These are phyloP conservation scores for Tolypocladium cylindrosporum DNA, from an alignment of 2,329 filamentous ascomycete genomes.

Conservation along the genomic window DNA sequence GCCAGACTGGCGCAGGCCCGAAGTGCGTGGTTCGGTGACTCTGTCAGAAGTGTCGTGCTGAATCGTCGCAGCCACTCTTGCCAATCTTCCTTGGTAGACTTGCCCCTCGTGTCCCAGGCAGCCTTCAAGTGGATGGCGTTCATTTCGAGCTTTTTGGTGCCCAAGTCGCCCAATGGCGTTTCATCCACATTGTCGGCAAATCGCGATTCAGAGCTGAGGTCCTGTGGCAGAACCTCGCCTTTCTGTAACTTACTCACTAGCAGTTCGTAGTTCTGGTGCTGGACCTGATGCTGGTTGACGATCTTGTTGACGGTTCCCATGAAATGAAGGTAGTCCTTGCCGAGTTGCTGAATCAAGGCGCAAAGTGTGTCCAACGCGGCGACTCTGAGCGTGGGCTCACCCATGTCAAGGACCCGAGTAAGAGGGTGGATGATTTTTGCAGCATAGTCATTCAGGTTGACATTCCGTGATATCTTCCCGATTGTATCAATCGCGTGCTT, in stretches of 20 bases:
- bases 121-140: slow-evolving; percentile 96
- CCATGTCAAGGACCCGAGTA: slow-evolving; percentile 66
- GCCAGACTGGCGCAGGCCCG: slow-evolving; percentile 87
- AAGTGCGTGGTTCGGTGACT: slow-evolving; percentile 91
- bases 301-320: slow-evolving; percentile 88
- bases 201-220: slow-evolving; percentile 76
- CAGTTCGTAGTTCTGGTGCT: slow-evolving; percentile 84
- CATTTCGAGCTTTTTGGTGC: slow-evolving; percentile 88
- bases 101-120: slow-evolving; percentile 94
- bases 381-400: slow-evolving; percentile 63
- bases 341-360: slow-evolving; percentile 89
- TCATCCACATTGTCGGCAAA: slow-evolving; percentile 75
- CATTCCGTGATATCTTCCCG: slow-evolving; percentile 86
- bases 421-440: slow-evolving; percentile 94
- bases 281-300: slow-evolving; percentile 68
- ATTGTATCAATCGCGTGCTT: slow-evolving; percentile 91
- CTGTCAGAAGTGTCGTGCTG: slow-evolving; percentile 87
- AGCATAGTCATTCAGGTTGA: slow-evolving; percentile 95
- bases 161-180: slow-evolving; percentile 69
- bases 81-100: slow-evolving; percentile 98
- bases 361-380: slow-evolving; percentile 90
- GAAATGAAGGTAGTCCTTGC: slow-evolving; percentile 91
- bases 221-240: slow-evolving; percentile 88
- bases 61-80: slow-evolving; percentile 97
- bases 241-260: slow-evolving; percentile 89